Percentiles rank a stretch among this genome's conserved stretches.
These are phyloP conservation scores for Themeda triandra DNA, from an alignment of 176 grass and related monocot species.

Conservation along the genomic window DNA sequence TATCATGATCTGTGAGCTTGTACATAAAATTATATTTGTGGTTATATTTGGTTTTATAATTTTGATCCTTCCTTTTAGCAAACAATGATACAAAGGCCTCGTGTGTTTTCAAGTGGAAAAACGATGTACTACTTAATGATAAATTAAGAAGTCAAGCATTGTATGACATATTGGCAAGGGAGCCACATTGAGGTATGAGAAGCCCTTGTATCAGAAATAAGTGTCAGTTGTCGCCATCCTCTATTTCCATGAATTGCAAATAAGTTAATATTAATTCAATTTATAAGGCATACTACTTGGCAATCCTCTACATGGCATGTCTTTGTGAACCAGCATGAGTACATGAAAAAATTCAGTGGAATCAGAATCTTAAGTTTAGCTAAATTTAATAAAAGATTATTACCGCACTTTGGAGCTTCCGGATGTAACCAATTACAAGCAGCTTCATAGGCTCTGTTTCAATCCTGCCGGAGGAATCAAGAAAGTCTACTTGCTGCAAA, in stretches of 20 bases:
- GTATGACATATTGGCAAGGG: neutral
- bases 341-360: neutral
- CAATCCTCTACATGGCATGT: neutral
- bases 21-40: neutral
- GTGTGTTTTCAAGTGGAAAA: neutral
- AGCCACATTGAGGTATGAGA: neutral
- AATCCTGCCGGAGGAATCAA: constrained; percentile 29
- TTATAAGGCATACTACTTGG: neutral
- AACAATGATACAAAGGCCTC: neutral
- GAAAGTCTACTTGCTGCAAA: constrained; percentile 53
- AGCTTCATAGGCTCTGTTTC: constrained; percentile 41
- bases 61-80: neutral
- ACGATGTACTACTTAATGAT: neutral
- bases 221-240: neutral
- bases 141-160: neutral
- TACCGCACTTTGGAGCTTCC: constrained; percentile 61
- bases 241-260: neutral
- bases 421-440: constrained; percentile 66
- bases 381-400: neutral
- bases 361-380: neutral
- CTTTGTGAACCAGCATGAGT: neutral
- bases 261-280: neutral
- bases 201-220: neutral
- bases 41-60: neutral
- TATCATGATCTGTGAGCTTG: constrained; percentile 1